Evolutionary conservation across 1,139 yeast species (phyloP), one percentile per base, ranked within the genome.

Genomic region (Scheffersomyces stambukii): DNA sequence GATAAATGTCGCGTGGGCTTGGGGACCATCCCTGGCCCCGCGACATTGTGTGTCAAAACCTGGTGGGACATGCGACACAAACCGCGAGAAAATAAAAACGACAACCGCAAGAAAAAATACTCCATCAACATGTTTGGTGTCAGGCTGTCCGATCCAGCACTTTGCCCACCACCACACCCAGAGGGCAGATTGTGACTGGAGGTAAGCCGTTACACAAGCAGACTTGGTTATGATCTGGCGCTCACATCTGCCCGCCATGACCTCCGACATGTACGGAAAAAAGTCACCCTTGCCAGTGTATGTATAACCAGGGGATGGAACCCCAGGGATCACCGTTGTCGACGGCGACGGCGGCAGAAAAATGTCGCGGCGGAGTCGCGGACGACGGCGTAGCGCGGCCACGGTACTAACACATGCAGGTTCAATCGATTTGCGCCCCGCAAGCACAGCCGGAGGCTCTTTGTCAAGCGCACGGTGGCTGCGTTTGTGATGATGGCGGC

Each of bases 211-310:
- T n/a, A n/a, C n/a, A n/a, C n/a, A n/a, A n/a, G n/a, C n/a, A n/a
- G n/a, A n/a, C n/a, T n/a, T n/a, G n/a, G n/a, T n/a, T n/a, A n/a
- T n/a, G n/a, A n/a, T n/a, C n/a, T n/a, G n/a, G n/a, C n/a, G n/a
- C n/a, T n/a, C n/a, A n/a, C n/a, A n/a, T n/a, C n/a, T 32, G 15
- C 31, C 32, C 18, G 23, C 28, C 21, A 25, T 38, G 32, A 39
- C 36, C 31, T 38, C 53, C 29, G 60, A 59, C 38, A 48, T 56
- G 24, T 57, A 53, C 37, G 63, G 64, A 26, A 32, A 29, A 12
- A 33, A 30, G 16, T 46, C 60, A 13, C 76, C 68, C 39, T 64
- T 72, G 41, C 78, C 77, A 31, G 54, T 63, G 54, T 65, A 64
- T 37, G 60, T 59, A 36, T 29, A 13, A 19, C 15, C 8, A 16